phyloP scores from a whole-genome alignment of 306 rosid genomes.

The Macrotyloma uniflorum region DNA sequence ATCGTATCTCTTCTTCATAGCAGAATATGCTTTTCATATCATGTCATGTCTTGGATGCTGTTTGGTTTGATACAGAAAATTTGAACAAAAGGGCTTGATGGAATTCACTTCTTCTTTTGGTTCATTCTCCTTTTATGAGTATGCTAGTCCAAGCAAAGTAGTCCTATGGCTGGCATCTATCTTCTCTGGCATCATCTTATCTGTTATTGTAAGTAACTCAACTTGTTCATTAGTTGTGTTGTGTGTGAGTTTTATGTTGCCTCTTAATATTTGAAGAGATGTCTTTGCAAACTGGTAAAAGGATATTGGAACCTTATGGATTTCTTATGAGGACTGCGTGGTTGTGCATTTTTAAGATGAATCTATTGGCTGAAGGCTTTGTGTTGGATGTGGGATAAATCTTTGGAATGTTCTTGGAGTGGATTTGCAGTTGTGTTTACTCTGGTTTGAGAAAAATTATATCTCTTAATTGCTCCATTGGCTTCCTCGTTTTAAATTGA shows the following conservation, averaged over 20 bases:
- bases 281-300: background rate
- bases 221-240: background rate
- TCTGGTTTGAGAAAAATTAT: background rate
- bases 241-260: background rate
- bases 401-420: background rate
- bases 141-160: conserved; percentile 42
- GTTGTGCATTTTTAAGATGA: background rate
- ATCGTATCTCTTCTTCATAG: background rate
- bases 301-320: background rate
- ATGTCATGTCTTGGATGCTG: conserved; percentile 19
- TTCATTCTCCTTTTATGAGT: conserved; percentile 28
- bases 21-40: background rate
- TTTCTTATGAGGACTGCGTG: background rate
- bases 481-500: background rate
- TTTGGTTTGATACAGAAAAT: conserved; percentile 7
- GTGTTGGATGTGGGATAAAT: background rate
- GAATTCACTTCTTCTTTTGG: conserved; percentile 36
- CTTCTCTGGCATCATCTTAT: conserved; percentile 55
- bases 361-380: background rate
- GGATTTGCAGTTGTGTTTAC: background rate
- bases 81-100: conserved; percentile 33
- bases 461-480: background rate
- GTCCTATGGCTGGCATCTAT: conserved; percentile 49
- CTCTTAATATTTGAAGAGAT: background rate
- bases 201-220: conserved; percentile 59